Evolutionary conservation across 1,284 basidiomycete species (phyloP), one percentile per base, ranked within the genome.

Genomic region (Cerioporus squamosus): DNA sequence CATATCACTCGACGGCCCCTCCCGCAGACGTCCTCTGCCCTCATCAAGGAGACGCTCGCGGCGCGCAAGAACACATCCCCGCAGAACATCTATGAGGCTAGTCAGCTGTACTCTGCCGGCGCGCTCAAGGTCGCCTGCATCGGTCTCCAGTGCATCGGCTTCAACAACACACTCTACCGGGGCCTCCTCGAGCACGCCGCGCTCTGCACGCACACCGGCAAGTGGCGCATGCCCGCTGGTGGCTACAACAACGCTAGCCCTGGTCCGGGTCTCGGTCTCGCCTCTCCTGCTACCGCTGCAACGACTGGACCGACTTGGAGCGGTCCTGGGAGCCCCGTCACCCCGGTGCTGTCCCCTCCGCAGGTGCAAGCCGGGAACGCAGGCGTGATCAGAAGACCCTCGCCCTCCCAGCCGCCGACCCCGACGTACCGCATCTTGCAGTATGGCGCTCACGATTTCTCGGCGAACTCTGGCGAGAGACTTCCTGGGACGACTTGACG

Each of bases 1-100:
- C 39, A 40, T 15, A 29, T 18, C 15, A 23, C 9, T 20, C 5
- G 17, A n/a, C 18, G 17, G 14, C 26, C 49, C 12, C 26, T n/a
- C 20, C 22, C 45, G 14, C 33, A 91, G 90, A 84, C 87, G 0
- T 81, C 79, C 0, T 82, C 86, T 59, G 77, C 81, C 0, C 75
- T 91, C 51, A 76, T 90, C 63, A 89, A 83, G 71, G 88, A 91
- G 53, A 91, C 90, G 0, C 75, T 91, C 31, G 72, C 80, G 2
- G 83, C 77, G 15, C 81, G 90, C 49, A 91, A 89, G 73, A 90
- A 89, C 69, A 84, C 82, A 20, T 88, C 88, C 0, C 87, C 90
- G 17, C 88, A 90, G 67, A 90, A 88, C 66, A 72, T 85, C 38
- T 91, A 90, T 71, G 90, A 92, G 69, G 83, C 81, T 0, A 75